Evolutionary conservation across 192 early-diverging fungal genomes (phyloP).

Genomic region (Pilaira anomala): DNA sequence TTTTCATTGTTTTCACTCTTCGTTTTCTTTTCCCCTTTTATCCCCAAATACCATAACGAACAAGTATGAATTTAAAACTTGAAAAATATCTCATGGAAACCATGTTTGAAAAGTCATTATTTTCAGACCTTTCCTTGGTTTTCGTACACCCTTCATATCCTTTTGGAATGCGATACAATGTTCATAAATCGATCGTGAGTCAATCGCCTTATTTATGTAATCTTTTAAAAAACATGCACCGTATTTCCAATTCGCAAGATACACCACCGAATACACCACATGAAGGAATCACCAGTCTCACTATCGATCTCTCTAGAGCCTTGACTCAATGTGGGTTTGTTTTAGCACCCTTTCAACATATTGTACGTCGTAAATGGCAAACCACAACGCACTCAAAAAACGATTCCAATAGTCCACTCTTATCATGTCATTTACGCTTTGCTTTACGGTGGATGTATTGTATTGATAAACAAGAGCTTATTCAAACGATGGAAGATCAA

Average conservation of each 20-base stretch:
- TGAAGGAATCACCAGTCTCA: constrained; percentile 9
- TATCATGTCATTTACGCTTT: constrained; percentile 32
- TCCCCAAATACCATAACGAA: not conserved
- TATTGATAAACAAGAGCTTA: constrained; percentile 1
- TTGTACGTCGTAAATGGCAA: constrained; percentile 25
- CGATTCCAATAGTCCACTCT: constrained; percentile 2
- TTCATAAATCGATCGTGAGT: constrained; percentile 27
- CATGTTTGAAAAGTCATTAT: constrained; percentile 32
- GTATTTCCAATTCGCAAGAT: not conserved
- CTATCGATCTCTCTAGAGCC: constrained; percentile 28
- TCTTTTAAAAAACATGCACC: constrained; percentile 14
- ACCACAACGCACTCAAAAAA: not conserved
- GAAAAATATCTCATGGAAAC: constrained; percentile 17
- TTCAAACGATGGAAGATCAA: constrained; percentile 15
- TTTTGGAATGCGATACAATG: constrained; percentile 29
- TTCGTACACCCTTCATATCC: constrained; percentile 30
- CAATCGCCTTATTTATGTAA: constrained; percentile 31
- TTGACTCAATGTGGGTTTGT: constrained; percentile 25
- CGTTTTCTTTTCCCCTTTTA: not conserved
- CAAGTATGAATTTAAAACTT: not conserved
- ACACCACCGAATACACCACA: not conserved
- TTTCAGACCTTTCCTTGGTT: constrained; percentile 29
- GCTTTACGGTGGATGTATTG: constrained; percentile 28
- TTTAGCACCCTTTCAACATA: constrained; percentile 24
- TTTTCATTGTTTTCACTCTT: not conserved